Evolutionary conservation across 192 early-diverging fungal genomes (phyloP).

Genomic region (Linnemannia zychae): DNA sequence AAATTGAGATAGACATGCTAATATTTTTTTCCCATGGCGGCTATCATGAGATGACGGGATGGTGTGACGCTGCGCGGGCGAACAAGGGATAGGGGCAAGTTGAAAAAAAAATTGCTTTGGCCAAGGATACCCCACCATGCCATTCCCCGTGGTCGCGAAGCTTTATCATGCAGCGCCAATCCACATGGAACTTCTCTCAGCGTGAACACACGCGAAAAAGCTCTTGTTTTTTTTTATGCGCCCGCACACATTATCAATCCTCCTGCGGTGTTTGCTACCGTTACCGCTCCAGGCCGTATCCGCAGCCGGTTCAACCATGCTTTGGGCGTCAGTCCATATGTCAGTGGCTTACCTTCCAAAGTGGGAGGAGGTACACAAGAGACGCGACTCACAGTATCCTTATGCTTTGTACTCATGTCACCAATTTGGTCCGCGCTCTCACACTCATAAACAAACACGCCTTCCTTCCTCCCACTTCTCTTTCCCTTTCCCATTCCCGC

Average conservation of each 20-base stretch:
- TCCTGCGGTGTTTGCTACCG: not conserved
- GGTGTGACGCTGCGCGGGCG: not conserved
- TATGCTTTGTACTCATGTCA: conserved; percentile 16
- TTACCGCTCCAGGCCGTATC: not conserved
- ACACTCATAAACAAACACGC: conserved; percentile 8
- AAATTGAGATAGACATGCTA: not conserved
- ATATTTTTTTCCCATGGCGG: conserved; percentile 3
- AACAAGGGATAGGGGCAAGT: not conserved
- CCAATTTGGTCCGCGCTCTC: conserved; percentile 14
- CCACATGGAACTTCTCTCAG: not conserved
- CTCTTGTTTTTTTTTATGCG: not conserved
- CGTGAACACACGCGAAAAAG: not conserved
- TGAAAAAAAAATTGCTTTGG: not conserved
- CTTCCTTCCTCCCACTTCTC: not conserved
- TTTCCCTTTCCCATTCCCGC: not conserved
- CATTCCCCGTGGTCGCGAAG: not conserved
- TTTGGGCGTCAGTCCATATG: conserved; percentile 2
- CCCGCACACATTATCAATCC: conserved; percentile 4
- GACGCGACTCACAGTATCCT: not conserved
- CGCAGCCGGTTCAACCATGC: not conserved
- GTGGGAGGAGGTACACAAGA: not conserved
- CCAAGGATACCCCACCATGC: not conserved
- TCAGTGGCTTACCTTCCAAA: not conserved
- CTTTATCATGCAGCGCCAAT: conserved; percentile 1
- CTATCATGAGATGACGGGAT: conserved; percentile 3